Percentiles rank a stretch among this genome's conserved stretches.
Evolutionary conservation across 345 rosid species (phyloP).

Genomic region (Salix exigua): DNA sequence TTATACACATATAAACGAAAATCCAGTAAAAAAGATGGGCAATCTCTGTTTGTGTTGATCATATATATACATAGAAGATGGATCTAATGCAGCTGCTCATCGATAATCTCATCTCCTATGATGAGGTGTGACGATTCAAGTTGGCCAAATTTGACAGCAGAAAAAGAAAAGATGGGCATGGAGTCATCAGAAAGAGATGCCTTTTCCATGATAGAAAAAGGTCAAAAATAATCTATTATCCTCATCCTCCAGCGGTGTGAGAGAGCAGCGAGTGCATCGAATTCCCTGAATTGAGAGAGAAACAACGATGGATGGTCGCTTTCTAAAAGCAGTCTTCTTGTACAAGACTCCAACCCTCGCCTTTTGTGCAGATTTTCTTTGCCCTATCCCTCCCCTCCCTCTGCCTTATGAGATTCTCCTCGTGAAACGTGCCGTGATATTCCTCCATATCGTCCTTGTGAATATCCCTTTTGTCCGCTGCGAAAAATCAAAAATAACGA

Average conservation of each 20-base stretch:
- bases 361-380: constrained; percentile 27
- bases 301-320: constrained; percentile 45
- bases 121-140: background rate
- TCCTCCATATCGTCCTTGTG: constrained; percentile 40
- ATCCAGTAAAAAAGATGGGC: too few relatives aligned
- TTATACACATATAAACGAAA: too few relatives aligned
- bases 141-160: background rate
- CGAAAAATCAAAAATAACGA: background rate
- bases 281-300: constrained; percentile 29
- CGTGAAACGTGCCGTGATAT: constrained; percentile 51
- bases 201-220: constrained; percentile 33
- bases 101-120: background rate
- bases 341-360: constrained; percentile 30
- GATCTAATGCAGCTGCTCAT: background rate
- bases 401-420: constrained; percentile 38
- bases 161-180: background rate
- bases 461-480: constrained; percentile 69
- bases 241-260: background rate
- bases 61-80: too few relatives aligned
- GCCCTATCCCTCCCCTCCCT: background rate
- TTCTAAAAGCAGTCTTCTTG: constrained; percentile 42
- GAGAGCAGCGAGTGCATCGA: constrained; percentile 35
- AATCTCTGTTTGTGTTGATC: too few relatives aligned
- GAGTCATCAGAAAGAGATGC: constrained; percentile 11
- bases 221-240: background rate